Base-by-base conservation (phyloP, 306 rosid species). In the Betula pendula region DNA sequence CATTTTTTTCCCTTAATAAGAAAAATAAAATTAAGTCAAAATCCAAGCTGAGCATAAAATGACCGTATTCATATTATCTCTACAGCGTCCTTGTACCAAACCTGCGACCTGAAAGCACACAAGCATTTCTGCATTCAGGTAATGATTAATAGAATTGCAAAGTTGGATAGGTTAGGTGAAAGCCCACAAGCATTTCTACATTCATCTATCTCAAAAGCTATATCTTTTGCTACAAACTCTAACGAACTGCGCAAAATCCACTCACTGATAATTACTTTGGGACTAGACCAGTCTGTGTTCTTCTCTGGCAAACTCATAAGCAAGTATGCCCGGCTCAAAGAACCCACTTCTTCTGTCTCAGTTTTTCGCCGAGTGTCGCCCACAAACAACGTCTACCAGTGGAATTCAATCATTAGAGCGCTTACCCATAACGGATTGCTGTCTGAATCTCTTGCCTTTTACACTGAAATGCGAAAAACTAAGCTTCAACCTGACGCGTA, bases 331-430 rank as follows among this genome's bases (percentile, higher is more conserved):
- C 78, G 79, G n/a, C 51, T 75, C 40, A 75, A 58, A 71, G 79
- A 75, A 63, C 84, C 86, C 27, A 8, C n/a, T 71, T 75, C 75
- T n/a, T 79, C 81, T 38, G 71, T 83, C 44, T 55, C 81, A 9
- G 53, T 83, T 75, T 83, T 83, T 68, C 75, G 40, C 52, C 33
- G 66, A 45, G 71, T 72, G 49, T 67, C 59, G 15, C 83, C 78
- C 75, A 75, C 79, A 60, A 31, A 29, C 72, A 72, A 55, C 59
- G 68, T 77, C 33, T 83, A 79, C 31, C 81, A 62, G 20, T 83
- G 83, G 81, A 83, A 83, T 56, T 70, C 86, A 2, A 70, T 83
- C 40, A 83, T 83, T 6, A 75, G 87, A 75, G 83, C 87, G 9
- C 81, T 71, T 44, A 79, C 53, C 33, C 81, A 49, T 19, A 65